phyloP scores from a whole-genome alignment of 176 grass and related monocot genomes.

The Eragrostis nindensis region DNA sequence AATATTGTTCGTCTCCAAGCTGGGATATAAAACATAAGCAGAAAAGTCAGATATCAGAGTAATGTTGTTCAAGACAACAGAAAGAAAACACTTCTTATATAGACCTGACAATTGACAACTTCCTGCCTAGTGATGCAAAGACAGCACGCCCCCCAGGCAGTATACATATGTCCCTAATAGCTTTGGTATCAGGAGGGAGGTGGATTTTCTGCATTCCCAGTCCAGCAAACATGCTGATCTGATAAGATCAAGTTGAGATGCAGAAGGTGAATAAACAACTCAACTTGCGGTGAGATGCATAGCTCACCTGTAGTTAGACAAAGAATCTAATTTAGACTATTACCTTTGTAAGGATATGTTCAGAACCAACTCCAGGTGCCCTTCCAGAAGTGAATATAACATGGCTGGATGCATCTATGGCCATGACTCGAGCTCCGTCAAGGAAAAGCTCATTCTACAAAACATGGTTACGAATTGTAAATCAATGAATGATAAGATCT shows the following conservation, averaged over 20 bases:
- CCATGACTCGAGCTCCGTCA: constrained; percentile 85
- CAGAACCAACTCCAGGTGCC: constrained; percentile 56
- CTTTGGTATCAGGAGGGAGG: constrained; percentile 79
- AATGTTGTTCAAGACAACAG: not conserved
- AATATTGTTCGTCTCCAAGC: constrained; percentile 64
- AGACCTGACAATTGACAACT: constrained; percentile 78
- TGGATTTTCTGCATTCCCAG: constrained; percentile 57
- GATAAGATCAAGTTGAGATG: constrained; percentile 36
- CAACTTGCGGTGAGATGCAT: constrained; percentile 29
- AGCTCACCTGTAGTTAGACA: constrained; percentile 10
- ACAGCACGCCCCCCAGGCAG: constrained; percentile 58
- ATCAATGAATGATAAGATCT: not conserved
- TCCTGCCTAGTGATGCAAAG: constrained; percentile 85
- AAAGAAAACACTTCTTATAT: constrained; percentile 26
- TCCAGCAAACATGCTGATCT: constrained; percentile 78
- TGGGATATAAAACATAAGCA: constrained; percentile 52
- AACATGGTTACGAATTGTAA: constrained; percentile 32
- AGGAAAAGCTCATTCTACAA: constrained; percentile 72
- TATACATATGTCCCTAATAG: constrained; percentile 78
- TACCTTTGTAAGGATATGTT: constrained; percentile 95
- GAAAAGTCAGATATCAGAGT: constrained; percentile 24
- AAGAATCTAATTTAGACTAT: constrained; percentile 24
- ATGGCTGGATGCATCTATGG: constrained; percentile 74
- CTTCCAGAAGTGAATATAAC: constrained; percentile 72
- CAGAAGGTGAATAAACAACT: constrained; percentile 33